Conservation (phyloP, 176 grass and related monocot genomes). For the Phoenix roebelenii region DNA sequence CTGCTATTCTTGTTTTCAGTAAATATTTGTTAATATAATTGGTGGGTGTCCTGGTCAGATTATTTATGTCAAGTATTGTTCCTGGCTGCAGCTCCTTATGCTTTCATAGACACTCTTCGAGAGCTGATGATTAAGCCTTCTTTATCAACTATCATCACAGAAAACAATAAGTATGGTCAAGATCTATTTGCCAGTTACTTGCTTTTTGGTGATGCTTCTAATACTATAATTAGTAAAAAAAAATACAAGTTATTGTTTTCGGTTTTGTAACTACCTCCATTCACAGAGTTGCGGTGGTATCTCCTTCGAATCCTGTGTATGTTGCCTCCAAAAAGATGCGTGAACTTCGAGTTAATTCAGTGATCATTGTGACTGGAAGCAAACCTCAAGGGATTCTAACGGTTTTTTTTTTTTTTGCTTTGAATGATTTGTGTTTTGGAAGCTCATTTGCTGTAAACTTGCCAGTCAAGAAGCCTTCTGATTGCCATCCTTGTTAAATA, state of each 20-base stretch:
- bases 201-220: no score
- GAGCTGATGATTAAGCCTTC: slow-evolving; percentile 97
- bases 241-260: background rate
- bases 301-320: slow-evolving; percentile 73
- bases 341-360: slow-evolving; percentile 81
- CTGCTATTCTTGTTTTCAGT: background rate
- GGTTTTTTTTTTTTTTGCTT: slow-evolving; percentile 33
- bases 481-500: background rate
- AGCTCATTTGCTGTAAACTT: background rate
- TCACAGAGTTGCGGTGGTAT: slow-evolving; percentile 76
- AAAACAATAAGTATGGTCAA: slow-evolving; percentile 48
- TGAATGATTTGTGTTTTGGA: background rate
- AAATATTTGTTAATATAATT: background rate
- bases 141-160: slow-evolving; percentile 62
- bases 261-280: background rate
- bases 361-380: slow-evolving; percentile 64
- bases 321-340: slow-evolving; percentile 81
- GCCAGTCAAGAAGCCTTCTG: no score
- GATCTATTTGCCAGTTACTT: no score
- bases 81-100: slow-evolving; percentile 64
- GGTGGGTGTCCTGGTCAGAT: background rate
- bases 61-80: slow-evolving; percentile 8
- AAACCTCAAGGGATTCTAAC: slow-evolving; percentile 85
- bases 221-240: no score
- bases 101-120: slow-evolving; percentile 83